Evolutionary conservation across 2,329 filamentous ascomycete genomes (phyloP), one percentile per base, ranked within the genome.

Genomic region (Elsinoe arachidis): DNA sequence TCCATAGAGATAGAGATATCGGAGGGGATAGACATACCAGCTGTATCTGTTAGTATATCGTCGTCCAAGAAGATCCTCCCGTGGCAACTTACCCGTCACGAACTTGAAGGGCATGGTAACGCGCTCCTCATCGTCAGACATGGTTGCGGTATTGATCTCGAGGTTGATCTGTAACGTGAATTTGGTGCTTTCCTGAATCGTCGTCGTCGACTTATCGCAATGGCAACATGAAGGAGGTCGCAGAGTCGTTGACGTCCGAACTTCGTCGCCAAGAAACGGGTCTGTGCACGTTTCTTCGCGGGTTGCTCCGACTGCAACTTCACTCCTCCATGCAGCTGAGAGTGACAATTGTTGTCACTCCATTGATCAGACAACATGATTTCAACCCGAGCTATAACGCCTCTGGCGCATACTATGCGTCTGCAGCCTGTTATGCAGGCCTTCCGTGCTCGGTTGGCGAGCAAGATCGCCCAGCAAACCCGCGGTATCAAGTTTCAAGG

Each of bases 21-120:
- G 12, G 49, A 44, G 33, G 17, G 26, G 14, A 23, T 34, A n/a
- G 57, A 65, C 67, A 53, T 68, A 70, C 68, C 68, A 58, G 68
- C 68, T 70, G 60, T 15, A 35, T 10, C 33, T 21, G 55, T 61
- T 47, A 61, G 60, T 56, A 39, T 11, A 35, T 21, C 33, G 43
- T 51, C 34, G 26, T 35, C 17, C 2, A 35, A 15, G 26, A 38
- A 35, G 7, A 11, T 33, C 21, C 10, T 55, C 71, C 55, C 47
- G 59, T 56, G 33, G 23, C 49, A 43, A 75, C 89, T 76, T 83
- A 96, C 91, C 92, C 80, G 92, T 97, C 72, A 97, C 93, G 80
- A 97, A 97, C 88, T 99, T 99, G 87, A 99, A 99, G 77, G 95
- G 95, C 86, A 96, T 99, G 79, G 91, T 96, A 76, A 95, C 88